Percentiles rank a stretch among this genome's conserved stretches.
phyloP scores from a whole-genome alignment of 2,329 filamentous ascomycete species.

The Xylariaceae sp. region DNA sequence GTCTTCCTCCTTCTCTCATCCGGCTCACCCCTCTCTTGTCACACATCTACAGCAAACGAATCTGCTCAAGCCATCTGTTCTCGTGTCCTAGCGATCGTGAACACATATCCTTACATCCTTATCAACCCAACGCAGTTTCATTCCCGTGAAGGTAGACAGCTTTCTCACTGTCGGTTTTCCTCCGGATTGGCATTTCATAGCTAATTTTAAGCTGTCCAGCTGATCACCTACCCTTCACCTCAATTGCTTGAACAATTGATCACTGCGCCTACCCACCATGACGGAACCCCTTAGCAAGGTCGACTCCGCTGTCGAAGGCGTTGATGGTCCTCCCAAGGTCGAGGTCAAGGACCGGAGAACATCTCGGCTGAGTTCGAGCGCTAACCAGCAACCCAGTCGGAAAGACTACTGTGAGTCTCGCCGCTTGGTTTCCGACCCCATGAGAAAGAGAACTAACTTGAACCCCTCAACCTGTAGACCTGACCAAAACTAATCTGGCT shows the following conservation, averaged over 20 bases:
- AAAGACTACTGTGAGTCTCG: conserved; percentile 73
- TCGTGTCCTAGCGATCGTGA: conserved; percentile 3
- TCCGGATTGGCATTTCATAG: too few species aligned
- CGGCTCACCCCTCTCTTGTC: conserved; percentile 20
- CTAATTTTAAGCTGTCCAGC: too few species aligned
- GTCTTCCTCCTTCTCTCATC: conserved; percentile 15
- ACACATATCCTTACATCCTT: not conserved
- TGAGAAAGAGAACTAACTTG: not conserved
- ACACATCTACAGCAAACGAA: conserved; percentile 14
- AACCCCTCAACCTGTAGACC: conserved; percentile 52
- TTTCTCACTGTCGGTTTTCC: conserved; percentile 14
- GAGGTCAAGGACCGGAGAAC: conserved; percentile 37
- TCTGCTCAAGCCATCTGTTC: conserved; percentile 16
- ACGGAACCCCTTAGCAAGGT: conserved; percentile 72
- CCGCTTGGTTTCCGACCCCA: not conserved
- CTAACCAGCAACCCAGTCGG: conserved; percentile 74
- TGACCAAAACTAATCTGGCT: conserved; percentile 65
- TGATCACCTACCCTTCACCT: not conserved
- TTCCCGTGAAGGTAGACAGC: conserved; percentile 3
- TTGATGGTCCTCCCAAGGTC: conserved; percentile 63
- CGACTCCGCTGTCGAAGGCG: conserved; percentile 84
- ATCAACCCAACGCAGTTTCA: not conserved
- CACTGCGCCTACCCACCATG: conserved; percentile 22
- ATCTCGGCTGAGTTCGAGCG: conserved; percentile 69
- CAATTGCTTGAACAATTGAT: conserved; percentile 1